phyloP scores from a whole-genome alignment of 139 green algal genomes.

The Tetradesmus obliquus region DNA sequence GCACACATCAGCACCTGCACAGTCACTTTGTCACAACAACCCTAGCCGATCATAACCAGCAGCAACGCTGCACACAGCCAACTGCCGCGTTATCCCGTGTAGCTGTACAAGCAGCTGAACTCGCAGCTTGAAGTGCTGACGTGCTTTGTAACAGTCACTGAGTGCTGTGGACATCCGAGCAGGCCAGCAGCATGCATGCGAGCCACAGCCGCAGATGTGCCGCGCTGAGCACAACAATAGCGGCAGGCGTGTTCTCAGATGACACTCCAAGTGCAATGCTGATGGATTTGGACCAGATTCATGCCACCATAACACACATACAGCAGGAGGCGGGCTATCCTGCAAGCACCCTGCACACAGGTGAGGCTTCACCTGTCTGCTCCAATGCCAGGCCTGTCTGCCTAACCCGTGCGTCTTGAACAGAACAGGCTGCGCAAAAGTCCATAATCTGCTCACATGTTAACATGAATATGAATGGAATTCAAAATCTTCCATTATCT shows the following conservation, averaged over 20 bases:
- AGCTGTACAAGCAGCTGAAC: too few relatives aligned
- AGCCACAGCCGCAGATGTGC: conserved; percentile 14
- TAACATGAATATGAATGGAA: too few relatives aligned
- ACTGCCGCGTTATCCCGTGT: too few relatives aligned
- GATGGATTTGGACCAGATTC: conserved; percentile 49
- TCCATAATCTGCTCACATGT: too few relatives aligned
- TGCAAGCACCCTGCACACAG: conserved; percentile 47
- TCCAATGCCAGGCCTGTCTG: too few relatives aligned
- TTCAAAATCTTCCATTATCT: too few relatives aligned
- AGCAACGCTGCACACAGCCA: not conserved
- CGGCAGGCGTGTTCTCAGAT: not conserved
- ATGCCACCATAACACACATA: conserved; percentile 29
- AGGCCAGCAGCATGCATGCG: conserved; percentile 5
- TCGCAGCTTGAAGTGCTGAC: too few relatives aligned
- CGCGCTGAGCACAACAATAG: conserved; percentile 4
- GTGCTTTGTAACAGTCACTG: too few relatives aligned
- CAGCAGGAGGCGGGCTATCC: conserved; percentile 45
- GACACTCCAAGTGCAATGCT: conserved; percentile 44
- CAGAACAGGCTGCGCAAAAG: too few relatives aligned
- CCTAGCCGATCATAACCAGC: not conserved
- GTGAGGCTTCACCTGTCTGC: not conserved
- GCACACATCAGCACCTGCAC: not conserved
- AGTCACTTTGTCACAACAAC: not conserved
- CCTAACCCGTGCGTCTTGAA: too few relatives aligned
- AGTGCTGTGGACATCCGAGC: not conserved